Conservation (phyloP, 768 basidiomycete species). For the Russula sp. region DNA sequence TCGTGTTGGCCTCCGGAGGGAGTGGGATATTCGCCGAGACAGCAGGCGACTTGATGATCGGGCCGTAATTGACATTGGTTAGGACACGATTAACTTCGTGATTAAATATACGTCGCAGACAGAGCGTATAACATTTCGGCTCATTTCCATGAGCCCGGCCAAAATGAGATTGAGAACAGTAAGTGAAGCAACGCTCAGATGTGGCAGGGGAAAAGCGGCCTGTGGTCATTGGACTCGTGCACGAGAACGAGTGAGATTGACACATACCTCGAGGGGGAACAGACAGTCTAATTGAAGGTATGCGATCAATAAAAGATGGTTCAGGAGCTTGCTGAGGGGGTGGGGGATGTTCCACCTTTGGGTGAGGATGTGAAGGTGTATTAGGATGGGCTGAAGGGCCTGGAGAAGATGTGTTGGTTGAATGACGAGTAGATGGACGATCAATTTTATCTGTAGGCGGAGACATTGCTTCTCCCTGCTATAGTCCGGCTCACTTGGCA, state of each 20-base stretch:
- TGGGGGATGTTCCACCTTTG: constrained; percentile 9
- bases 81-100: constrained; percentile 30
- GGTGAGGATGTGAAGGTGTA: constrained; percentile 5
- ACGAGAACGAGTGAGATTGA: background rate
- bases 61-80: constrained; percentile 12
- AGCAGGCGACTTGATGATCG: constrained; percentile 15
- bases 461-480: background rate
- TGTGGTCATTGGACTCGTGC: constrained; percentile 4
- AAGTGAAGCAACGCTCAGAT: constrained; percentile 33
- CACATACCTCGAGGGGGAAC: constrained; percentile 10
- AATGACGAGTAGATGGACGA: background rate
- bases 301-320: constrained; percentile 12
- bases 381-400: constrained; percentile 1
- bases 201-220: constrained; percentile 27
- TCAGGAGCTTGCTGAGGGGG: constrained; percentile 12
- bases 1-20: constrained; percentile 16
- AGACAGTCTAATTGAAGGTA: constrained; percentile 18
- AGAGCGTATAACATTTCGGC: constrained; percentile 32
- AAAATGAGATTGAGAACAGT: constrained; percentile 29
- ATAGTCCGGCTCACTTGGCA: background rate
- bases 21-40: constrained; percentile 13
- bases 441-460: constrained; percentile 1
- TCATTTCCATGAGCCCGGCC: constrained; percentile 28
- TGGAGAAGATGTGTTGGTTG: background rate
- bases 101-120: constrained; percentile 32